Evolutionary conservation across 345 rosid species (phyloP).

Genomic region (Erucastrum elatum): DNA sequence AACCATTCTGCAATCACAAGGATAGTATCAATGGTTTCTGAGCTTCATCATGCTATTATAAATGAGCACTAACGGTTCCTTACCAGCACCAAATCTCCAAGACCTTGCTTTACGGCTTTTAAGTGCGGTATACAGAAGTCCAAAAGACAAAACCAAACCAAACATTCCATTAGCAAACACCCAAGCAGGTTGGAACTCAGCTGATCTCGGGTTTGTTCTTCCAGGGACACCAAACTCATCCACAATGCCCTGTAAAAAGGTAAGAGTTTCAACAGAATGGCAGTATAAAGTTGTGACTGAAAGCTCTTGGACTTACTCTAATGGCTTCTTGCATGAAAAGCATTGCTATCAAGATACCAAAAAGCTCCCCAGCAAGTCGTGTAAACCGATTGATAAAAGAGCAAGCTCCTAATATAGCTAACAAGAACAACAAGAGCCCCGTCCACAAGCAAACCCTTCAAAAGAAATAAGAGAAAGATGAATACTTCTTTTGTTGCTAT

Average conservation of each 20-base stretch:
- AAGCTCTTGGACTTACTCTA: slow-evolving; percentile 48
- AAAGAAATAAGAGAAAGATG: neutral
- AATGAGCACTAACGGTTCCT: slow-evolving; percentile 3
- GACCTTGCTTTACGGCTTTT: slow-evolving; percentile 84
- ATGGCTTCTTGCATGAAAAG: slow-evolving; percentile 96
- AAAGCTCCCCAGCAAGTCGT: slow-evolving; percentile 87
- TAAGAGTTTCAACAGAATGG: neutral
- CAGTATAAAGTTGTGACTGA: neutral
- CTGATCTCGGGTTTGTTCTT: slow-evolving; percentile 62
- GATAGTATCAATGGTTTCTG: neutral
- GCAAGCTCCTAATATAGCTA: slow-evolving; percentile 89
- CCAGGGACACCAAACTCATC: slow-evolving; percentile 81
- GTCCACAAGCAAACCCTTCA: slow-evolving; percentile 97
- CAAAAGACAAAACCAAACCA: slow-evolving; percentile 76
- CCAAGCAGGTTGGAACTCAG: slow-evolving; percentile 78
- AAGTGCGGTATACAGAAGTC: slow-evolving; percentile 72
- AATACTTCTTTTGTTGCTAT: neutral
- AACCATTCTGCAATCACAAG: slow-evolving; percentile 55
- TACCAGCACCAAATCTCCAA: slow-evolving; percentile 92
- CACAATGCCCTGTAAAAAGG: slow-evolving; percentile 61
- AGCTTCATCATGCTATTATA: neutral
- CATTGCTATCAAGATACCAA: slow-evolving; percentile 92
- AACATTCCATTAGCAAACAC: slow-evolving; percentile 94
- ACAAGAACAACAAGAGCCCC: slow-evolving; percentile 74
- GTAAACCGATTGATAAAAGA: slow-evolving; percentile 92